Evolutionary conservation across 140 eudicot genomes (phyloP).

Genomic region (Ambrosia hybrid): DNA sequence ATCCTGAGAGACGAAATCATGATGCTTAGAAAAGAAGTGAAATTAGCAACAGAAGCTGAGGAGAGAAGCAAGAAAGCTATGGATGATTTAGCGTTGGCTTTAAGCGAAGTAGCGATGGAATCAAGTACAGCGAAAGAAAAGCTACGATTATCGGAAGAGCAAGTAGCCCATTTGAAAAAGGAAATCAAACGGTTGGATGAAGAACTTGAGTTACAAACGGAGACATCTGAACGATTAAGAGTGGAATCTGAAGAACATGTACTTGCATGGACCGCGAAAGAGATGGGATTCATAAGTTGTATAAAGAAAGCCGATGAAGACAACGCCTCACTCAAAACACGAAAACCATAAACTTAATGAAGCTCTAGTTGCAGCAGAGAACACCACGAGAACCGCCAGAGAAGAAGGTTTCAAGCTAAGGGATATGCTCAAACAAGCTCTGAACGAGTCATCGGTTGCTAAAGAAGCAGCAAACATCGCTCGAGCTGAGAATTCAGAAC

Average conservation of each 20-base stretch:
- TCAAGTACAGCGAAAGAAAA: slow-evolving; percentile 60
- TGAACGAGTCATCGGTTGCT: slow-evolving; percentile 77
- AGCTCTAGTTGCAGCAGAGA: slow-evolving; percentile 48
- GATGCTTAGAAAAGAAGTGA: slow-evolving; percentile 46
- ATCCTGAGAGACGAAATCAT: slow-evolving; percentile 40
- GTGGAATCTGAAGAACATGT: slow-evolving; percentile 68
- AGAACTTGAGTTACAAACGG: slow-evolving; percentile 52
- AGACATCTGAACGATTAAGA: slow-evolving; percentile 53
- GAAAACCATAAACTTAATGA: slow-evolving; percentile 46
- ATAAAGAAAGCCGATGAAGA: slow-evolving; percentile 75
- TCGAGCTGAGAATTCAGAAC: slow-evolving; percentile 58
- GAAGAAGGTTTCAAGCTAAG: slow-evolving; percentile 69
- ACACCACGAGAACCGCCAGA: slow-evolving; percentile 38
- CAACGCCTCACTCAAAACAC: slow-evolving; percentile 38
- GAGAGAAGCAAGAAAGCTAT: slow-evolving; percentile 73
- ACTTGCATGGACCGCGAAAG: slow-evolving; percentile 77
- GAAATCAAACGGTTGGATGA: slow-evolving; percentile 47
- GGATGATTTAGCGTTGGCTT: slow-evolving; percentile 77
- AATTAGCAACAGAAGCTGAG: slow-evolving; percentile 60
- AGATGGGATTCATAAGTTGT: slow-evolving; percentile 69
- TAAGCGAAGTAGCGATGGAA: slow-evolving; percentile 72
- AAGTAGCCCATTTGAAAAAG: slow-evolving; percentile 41
- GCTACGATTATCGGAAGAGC: slow-evolving; percentile 30
- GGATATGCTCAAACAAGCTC: slow-evolving; percentile 75
- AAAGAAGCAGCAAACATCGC: slow-evolving; percentile 82